Percentiles rank a stretch among this genome's conserved stretches.
phyloP scores from a whole-genome alignment of 2,329 filamentous ascomycete species.

The Talaromyces sp. region DNA sequence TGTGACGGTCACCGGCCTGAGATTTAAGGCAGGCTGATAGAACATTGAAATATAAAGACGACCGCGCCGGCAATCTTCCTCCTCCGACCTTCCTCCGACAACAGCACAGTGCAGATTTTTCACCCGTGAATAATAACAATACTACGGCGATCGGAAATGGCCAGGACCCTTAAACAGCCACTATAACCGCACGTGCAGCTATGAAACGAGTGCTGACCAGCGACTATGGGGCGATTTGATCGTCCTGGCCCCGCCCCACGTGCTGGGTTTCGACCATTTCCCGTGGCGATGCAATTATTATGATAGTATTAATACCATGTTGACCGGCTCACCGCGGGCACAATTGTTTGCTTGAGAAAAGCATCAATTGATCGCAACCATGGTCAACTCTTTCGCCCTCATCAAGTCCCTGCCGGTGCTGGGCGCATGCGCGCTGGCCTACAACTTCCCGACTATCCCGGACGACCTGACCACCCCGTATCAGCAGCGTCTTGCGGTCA shows the following conservation, averaged over 20 bases:
- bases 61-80: background rate
- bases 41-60: too few species aligned
- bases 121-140: background rate
- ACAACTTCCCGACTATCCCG: slow-evolving; percentile 44
- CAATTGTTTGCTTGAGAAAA: background rate
- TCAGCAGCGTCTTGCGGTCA: slow-evolving; percentile 52
- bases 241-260: background rate
- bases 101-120: too few species aligned
- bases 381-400: background rate
- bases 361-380: background rate
- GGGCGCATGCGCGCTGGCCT: slow-evolving; percentile 21
- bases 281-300: too few species aligned
- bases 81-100: too few species aligned
- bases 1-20: too few species aligned
- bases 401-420: slow-evolving; percentile 24
- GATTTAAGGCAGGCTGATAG: too few species aligned
- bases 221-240: background rate
- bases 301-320: background rate
- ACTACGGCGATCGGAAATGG: background rate
- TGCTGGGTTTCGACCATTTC: background rate
- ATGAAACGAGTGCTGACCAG: background rate
- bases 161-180: background rate
- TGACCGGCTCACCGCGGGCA: background rate
- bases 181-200: background rate
- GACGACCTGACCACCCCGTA: slow-evolving; percentile 49